Conservation (phyloP, 2,329 filamentous ascomycete species). For the Colletotrichum siamense region DNA sequence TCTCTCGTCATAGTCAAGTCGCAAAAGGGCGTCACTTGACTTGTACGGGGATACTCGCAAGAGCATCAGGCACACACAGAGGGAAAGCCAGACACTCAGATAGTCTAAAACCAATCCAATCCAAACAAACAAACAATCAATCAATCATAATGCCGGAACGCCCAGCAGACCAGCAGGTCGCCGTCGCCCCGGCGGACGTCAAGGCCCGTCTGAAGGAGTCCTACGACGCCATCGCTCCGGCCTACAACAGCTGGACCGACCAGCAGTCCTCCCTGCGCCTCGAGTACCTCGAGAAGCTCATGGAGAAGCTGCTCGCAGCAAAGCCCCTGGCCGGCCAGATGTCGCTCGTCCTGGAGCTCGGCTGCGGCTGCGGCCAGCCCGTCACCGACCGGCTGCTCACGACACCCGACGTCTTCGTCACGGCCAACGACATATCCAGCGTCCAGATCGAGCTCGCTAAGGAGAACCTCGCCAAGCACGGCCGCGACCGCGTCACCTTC, state of each 20-base stretch:
- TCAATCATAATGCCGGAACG: background rate
- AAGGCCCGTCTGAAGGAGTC: constrained; percentile 43
- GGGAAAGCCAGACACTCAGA: background rate
- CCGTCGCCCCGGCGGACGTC: constrained; percentile 26
- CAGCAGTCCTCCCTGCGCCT: constrained; percentile 34
- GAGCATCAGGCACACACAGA: background rate
- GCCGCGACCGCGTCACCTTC: constrained; percentile 29
- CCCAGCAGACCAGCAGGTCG: background rate
- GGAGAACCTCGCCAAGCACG: constrained; percentile 19
- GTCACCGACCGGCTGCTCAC: constrained; percentile 38
- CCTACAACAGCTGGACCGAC: constrained; percentile 46
- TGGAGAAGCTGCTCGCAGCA: constrained; percentile 27
- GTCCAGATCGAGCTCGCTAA: constrained; percentile 37
- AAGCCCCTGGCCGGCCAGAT: constrained; percentile 4
- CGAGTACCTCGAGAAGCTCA: constrained; percentile 37
- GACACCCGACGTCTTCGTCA: constrained; percentile 27
- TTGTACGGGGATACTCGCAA: background rate
- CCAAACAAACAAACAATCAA: background rate
- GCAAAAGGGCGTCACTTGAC: background rate
- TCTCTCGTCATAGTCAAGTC: background rate
- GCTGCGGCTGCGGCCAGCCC: constrained; percentile 45
- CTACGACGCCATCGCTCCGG: constrained; percentile 43
- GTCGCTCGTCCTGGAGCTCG: constrained; percentile 42
- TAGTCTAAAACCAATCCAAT: background rate
- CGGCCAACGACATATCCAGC: constrained; percentile 47